phyloP scores from a whole-genome alignment of 345 rosid species.

The Populus deltoides region DNA sequence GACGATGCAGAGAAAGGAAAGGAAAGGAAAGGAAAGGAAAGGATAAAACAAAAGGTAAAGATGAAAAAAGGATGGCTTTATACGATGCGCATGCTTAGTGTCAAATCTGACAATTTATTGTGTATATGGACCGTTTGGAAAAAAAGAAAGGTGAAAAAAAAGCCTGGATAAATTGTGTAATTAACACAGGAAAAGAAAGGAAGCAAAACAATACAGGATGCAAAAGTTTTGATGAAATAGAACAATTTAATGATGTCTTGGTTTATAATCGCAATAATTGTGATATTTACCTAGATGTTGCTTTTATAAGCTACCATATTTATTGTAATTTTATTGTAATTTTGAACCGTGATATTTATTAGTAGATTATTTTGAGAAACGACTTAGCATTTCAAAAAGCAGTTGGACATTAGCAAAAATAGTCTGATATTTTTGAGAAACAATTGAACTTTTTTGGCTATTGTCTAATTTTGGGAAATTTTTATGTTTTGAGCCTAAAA shows the following conservation, averaged over 20 bases:
- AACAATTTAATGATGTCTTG: no score
- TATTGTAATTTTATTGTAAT: no score
- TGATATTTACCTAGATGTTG: fast-evolving
- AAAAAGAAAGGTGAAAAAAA: background rate
- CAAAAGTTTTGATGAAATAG: no score
- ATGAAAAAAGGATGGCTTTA: background rate
- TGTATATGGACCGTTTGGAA: background rate
- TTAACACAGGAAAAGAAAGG: no score
- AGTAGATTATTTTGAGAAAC: fast-evolving
- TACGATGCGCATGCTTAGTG: background rate
- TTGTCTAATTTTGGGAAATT: no score
- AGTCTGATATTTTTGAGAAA: no score
- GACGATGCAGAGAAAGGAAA: background rate
- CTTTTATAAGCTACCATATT: fast-evolving
- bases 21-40: background rate
- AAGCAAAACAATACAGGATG: no score
- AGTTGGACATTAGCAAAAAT: fast-evolving
- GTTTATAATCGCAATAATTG: no score
- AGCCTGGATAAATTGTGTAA: no score
- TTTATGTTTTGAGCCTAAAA: no score
- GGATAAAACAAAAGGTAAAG: background rate
- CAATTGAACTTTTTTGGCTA: fast-evolving
- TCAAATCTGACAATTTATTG: background rate
- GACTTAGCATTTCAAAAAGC: fast-evolving
- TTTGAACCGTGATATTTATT: no score